These are phyloP conservation scores for Aspergillus chevalieri DNA, from an alignment of 2,329 filamentous ascomycete species.

Conservation along the genomic window DNA sequence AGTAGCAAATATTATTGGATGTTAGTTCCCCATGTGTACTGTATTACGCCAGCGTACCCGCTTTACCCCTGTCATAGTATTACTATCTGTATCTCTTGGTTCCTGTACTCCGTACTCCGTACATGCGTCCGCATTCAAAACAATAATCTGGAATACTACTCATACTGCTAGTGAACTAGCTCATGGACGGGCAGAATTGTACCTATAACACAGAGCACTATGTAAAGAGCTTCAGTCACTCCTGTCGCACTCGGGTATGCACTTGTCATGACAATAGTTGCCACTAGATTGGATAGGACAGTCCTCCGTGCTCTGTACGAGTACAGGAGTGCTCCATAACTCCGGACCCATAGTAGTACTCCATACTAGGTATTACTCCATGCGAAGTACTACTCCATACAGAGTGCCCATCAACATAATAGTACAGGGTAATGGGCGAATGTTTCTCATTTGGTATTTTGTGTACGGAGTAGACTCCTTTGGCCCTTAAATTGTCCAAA, in stretches of 20 bases:
- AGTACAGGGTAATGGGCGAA: too few relatives aligned
- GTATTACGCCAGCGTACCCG: too few relatives aligned
- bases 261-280: too few relatives aligned
- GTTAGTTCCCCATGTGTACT: too few relatives aligned
- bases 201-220: background rate
- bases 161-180: background rate
- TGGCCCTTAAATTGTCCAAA: too few relatives aligned
- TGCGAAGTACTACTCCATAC: background rate
- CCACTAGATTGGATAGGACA: too few relatives aligned
- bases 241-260: too few relatives aligned
- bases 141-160: background rate
- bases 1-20: too few relatives aligned
- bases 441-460: too few relatives aligned
- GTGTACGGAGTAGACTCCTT: too few relatives aligned
- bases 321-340: background rate
- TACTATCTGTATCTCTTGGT: background rate
- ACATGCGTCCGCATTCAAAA: background rate
- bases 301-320: background rate
- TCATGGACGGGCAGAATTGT: background rate
- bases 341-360: background rate
- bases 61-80: too few relatives aligned
- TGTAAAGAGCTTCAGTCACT: background rate
- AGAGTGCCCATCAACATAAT: too few relatives aligned
- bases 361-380: background rate
- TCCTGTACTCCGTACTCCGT: background rate